Base-by-base conservation (phyloP, 108 stramenopile genomes). In the Aurantiochytrium sp. region DNA sequence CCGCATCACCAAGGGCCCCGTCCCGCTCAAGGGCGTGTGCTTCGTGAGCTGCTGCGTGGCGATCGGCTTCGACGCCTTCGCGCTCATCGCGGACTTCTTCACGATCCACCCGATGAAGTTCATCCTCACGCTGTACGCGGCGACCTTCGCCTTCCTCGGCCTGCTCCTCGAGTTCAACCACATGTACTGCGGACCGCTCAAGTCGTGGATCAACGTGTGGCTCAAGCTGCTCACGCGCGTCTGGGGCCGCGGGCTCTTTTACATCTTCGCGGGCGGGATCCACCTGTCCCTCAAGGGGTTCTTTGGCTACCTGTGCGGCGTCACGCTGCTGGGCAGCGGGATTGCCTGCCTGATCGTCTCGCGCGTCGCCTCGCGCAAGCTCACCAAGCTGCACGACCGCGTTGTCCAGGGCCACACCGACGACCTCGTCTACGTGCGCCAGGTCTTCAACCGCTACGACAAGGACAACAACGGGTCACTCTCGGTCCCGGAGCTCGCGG, bases 361-460 rank as follows among this genome's bases (percentile, higher is more conserved):
- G 0, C 73, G 73, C 19, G 42, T 27, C 12, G 73, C 73, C 6
- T 81, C 73, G 10, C 45, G 42, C 39, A 81, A 81, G 73, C 73
- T 81, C 2, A 81, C 73, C 12, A 30, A 41, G 45, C 45, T 81
- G 21, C 73, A 81, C 73, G 73, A 41, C 39, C 39, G 45, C 6
- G 24, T 81, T 48, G 73, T 81, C 0, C 73, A 81, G 45, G 45
- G 73, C 24, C 73, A 81, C 73, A 81, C 73, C 12, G 73, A 81
- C 30, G 73, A 81, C 32, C 73, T 81, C 73, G 73, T 81, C 2
- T 81, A 81, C 39, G 73, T 81, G n/a, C 73, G 73, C 73, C 73
- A 81, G 45, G 73, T 81, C 12, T 81, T 81, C 73, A 81, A 81
- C 45, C 73, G 45, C n/a, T 48, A 48, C 42, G 73, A 81, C 45